These are phyloP conservation scores for Phytopythium litorale DNA, from an alignment of 352 stramenopile genomes.

Conservation along the genomic window DNA sequence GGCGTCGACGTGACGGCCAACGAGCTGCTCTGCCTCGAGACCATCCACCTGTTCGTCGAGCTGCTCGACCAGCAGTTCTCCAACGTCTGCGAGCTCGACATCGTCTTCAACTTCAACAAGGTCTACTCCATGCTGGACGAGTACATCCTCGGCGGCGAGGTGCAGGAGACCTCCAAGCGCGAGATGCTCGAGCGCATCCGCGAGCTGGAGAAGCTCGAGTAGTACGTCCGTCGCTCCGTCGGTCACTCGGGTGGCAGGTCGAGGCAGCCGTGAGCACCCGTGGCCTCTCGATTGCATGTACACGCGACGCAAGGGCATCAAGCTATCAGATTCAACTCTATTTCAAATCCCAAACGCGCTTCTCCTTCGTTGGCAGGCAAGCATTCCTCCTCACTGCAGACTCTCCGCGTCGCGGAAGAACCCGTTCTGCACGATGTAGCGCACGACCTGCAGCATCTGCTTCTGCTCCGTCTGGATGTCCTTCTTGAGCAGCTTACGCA, in stretches of 20 bases:
- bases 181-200: conserved; percentile 92
- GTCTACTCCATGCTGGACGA: conserved; percentile 94
- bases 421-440: conserved; percentile 49
- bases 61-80: conserved; percentile 97
- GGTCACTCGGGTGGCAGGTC: not conserved
- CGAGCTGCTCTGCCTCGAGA: conserved; percentile 97
- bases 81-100: conserved; percentile 98
- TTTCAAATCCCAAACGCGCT: not conserved
- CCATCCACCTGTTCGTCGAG: conserved; percentile 98
- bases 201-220: conserved; percentile 91
- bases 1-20: conserved; percentile 96
- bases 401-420: conserved; percentile 30
- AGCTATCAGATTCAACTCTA: not conserved
- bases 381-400: not conserved
- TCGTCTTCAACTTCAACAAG: conserved; percentile 96
- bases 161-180: conserved; percentile 91
- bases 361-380: not conserved
- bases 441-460: conserved; percentile 78
- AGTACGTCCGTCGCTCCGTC: conserved; percentile 4
- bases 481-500: conserved; percentile 71
- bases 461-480: conserved; percentile 66
- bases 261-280: not conserved
- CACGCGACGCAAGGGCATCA: not conserved
- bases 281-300: not conserved
- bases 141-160: conserved; percentile 92